Base-by-base conservation (phyloP, 73 alveolate species). In the Symbiodinium pilosum region DNA sequence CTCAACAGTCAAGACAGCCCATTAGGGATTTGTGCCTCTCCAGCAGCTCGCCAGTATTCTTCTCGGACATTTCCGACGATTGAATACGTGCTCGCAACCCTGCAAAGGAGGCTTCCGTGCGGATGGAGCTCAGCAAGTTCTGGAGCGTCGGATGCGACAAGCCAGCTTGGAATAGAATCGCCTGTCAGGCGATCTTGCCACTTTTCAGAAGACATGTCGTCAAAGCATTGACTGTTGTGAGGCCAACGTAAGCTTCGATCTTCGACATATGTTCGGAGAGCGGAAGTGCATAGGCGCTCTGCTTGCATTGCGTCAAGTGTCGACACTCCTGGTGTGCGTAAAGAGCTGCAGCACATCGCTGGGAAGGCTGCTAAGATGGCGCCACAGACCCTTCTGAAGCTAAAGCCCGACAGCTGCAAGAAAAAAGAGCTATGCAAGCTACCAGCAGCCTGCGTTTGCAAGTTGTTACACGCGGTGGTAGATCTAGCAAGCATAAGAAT, bases 181-280 rank as follows among this genome's bases (percentile, higher is more conserved):
- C 30, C 81, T 9, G 81, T 26, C 81, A 64, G 21, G 38, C 34
- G 3, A 2, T 1, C 39, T 4, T 24, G 34, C 38, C 81, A 26
- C 18, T 20, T 54, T 26, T 54, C 73, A 54, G 34, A 54, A 54
- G 73, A 21, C 69, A 54, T n/a, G 26, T 9, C 12, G 32, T 54
- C 32, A 26, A 30, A 64, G 34, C 81, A 24, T 64, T 64, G 18
- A 14, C 59, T 64, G 11, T n/a, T 30, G 41, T 64, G 39, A 64
- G 81, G 81, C 81, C 81, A 64, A 64, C 38, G 81, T 1, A 34
- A 64, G 81, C 81, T 64, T 64, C 81, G 81, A 64, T 64, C 81
- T 38, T 64, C 81, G 30, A 64, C 81, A 64, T 64, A 64, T 64
- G 81, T 64, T 38, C 41, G 14, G 59, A 47, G 14, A 14, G 39